Percentiles rank a stretch among this genome's conserved stretches.
phyloP scores from a whole-genome alignment of 306 rosid species.

The Vachellia pachyceras region DNA sequence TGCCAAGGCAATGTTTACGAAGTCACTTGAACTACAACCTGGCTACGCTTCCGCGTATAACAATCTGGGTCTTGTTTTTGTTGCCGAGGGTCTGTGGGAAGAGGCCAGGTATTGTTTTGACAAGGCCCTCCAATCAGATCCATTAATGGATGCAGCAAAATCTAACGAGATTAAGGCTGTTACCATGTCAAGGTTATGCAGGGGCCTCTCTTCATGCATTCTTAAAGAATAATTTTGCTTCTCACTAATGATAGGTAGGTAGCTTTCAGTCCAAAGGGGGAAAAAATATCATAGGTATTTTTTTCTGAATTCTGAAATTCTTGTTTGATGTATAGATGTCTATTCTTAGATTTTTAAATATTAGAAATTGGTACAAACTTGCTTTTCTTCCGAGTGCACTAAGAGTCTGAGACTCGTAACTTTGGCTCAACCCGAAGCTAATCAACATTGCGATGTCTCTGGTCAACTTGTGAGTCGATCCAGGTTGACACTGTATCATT shows the following conservation, averaged over 20 bases:
- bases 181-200: constrained; percentile 56
- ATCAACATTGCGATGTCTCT: neutral
- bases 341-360: neutral
- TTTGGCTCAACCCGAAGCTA: neutral
- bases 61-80: constrained; percentile 91
- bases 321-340: constrained; percentile 2
- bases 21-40: constrained; percentile 83
- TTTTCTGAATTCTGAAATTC: constrained; percentile 2
- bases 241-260: constrained; percentile 22
- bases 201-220: constrained; percentile 48
- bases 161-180: constrained; percentile 81
- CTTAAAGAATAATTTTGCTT: constrained; percentile 47
- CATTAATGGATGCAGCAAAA: constrained; percentile 85
- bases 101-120: constrained; percentile 90
- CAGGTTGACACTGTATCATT: neutral
- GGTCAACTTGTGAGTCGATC: neutral
- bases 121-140: constrained; percentile 81
- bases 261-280: neutral
- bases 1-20: constrained; percentile 92
- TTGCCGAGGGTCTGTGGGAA: constrained; percentile 88
- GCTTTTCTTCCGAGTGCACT: too few species aligned
- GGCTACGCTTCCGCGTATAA: constrained; percentile 95
- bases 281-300: neutral
- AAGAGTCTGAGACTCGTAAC: too few species aligned
- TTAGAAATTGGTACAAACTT: neutral